Conservation (phyloP, 441 rosid genomes). For the Arabidopsis hybrid region DNA sequence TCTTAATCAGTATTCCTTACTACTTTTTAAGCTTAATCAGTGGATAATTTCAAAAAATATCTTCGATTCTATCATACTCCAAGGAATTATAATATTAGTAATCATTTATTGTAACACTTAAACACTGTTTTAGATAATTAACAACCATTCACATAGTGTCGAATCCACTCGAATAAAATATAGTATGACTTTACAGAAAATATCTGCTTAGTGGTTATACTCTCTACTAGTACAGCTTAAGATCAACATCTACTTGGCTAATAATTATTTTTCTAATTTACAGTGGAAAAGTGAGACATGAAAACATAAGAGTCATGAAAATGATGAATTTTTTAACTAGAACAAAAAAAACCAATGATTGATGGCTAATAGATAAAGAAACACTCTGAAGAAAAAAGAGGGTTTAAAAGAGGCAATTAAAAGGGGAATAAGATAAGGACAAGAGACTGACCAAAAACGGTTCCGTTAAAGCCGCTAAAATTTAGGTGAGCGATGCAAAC, state of each 20-base stretch:
- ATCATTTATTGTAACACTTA: constrained; percentile 24
- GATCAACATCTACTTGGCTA: constrained; percentile 6
- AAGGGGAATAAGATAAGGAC: constrained; percentile 25
- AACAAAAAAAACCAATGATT: constrained; percentile 4
- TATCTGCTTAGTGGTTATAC: constrained; percentile 32
- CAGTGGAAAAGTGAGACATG: background rate
- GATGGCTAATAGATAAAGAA: constrained; percentile 9
- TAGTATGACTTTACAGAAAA: constrained; percentile 15
- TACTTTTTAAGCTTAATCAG: constrained; percentile 39
- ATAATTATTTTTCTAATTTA: background rate
- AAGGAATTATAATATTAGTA: constrained; percentile 4
- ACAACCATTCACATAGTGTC: constrained; percentile 38
- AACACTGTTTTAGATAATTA: constrained; percentile 39
- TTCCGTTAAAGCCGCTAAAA: constrained; percentile 34
- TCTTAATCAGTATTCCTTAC: constrained; percentile 29
- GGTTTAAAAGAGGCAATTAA: background rate
- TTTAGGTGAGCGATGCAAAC: constrained; percentile 42
- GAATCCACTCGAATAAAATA: constrained; percentile 42
- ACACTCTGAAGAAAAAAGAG: background rate
- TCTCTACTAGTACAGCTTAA: constrained; percentile 20
- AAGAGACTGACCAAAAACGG: constrained; percentile 35
- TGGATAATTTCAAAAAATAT: constrained; percentile 37
- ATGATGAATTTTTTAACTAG: background rate
- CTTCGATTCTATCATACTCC: constrained; percentile 28
- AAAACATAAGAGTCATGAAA: no score